Conservation (phyloP, 352 stramenopile genomes). For the Blastocystis sp. region DNA sequence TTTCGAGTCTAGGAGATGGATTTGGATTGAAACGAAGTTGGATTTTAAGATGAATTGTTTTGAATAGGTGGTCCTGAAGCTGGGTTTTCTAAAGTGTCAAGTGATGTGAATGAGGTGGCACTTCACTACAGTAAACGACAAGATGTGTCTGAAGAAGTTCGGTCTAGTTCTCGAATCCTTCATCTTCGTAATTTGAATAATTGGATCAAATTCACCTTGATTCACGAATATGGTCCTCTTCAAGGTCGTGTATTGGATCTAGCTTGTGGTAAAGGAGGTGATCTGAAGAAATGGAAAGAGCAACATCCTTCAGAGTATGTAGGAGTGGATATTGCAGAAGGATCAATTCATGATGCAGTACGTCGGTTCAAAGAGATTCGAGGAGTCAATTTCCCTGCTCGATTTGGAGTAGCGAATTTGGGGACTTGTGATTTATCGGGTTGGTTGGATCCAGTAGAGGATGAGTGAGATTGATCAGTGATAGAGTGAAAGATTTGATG, state of each 20-base stretch:
- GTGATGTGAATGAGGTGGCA: neutral
- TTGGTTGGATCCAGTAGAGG: constrained; percentile 10
- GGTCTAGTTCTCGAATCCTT: constrained; percentile 13
- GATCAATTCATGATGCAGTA: constrained; percentile 42
- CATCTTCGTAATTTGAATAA: constrained; percentile 59
- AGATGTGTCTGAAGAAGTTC: constrained; percentile 4
- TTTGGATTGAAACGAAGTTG: neutral
- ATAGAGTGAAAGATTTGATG: constrained; percentile 50
- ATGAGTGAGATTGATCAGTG: neutral
- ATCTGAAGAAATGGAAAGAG: constrained; percentile 61
- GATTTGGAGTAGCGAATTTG: constrained; percentile 32
- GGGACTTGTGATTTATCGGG: neutral
- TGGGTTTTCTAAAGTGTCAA: neutral
- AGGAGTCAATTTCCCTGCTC: neutral
- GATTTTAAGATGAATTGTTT: neutral
- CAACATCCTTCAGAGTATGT: constrained; percentile 45
- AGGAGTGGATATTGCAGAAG: constrained; percentile 42
- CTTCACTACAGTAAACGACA: constrained; percentile 32
- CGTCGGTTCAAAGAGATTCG: constrained; percentile 20
- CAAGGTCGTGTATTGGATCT: constrained; percentile 37
- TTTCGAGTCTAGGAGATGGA: neutral
- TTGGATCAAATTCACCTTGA: constrained; percentile 52
- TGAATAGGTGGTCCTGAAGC: neutral
- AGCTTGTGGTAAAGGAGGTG: constrained; percentile 57
- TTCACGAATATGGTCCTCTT: constrained; percentile 1